Conservation (phyloP, 2,329 filamentous ascomycete genomes). For the Geosmithia flava region DNA sequence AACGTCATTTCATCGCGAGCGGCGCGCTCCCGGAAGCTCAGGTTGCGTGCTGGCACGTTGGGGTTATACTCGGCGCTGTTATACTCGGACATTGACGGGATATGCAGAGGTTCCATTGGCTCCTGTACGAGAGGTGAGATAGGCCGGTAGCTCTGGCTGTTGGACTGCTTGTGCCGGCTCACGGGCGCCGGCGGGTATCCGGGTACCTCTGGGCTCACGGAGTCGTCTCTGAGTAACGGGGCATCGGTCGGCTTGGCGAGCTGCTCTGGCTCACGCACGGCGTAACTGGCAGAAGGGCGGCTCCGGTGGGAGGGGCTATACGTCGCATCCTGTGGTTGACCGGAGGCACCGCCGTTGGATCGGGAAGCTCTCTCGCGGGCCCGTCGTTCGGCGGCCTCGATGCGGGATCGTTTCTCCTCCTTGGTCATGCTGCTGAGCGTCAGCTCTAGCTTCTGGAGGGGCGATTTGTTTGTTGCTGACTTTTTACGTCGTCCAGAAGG, state of each 20-base stretch:
- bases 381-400: constrained; percentile 69
- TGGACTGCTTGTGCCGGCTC: background rate
- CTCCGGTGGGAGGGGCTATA: background rate
- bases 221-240: background rate
- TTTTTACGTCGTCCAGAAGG: constrained; percentile 35
- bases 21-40: constrained; percentile 49
- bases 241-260: background rate
- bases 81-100: background rate
- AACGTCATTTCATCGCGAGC: constrained; percentile 27
- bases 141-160: background rate
- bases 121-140: background rate
- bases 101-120: background rate
- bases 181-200: background rate
- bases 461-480: constrained; percentile 74
- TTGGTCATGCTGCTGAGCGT: constrained; percentile 89
- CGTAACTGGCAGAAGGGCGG: background rate
- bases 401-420: constrained; percentile 80
- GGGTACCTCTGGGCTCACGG: background rate
- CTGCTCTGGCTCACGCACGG: background rate
- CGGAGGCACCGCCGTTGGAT: constrained; percentile 8
- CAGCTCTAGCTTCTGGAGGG: constrained; percentile 84
- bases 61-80: constrained; percentile 3
- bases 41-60: constrained; percentile 36
- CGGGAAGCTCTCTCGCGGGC: constrained; percentile 48
- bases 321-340: background rate